Base-by-base conservation (phyloP, 1,139 yeast genomes). In the Hemisphaericaspora xylofermentans region DNA sequence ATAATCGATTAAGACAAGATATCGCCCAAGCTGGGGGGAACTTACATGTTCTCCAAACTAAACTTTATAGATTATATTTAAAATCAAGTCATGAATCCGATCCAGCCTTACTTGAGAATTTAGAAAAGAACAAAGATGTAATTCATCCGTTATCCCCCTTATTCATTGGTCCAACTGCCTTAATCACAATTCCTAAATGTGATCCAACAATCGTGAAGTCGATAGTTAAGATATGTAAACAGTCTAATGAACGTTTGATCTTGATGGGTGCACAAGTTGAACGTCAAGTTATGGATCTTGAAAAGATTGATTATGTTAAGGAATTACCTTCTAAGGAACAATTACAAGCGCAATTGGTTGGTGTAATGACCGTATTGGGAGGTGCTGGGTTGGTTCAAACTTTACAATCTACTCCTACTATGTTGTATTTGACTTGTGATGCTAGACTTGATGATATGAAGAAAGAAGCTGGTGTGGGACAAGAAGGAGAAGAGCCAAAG, bases 301-400 rank as follows among this genome's bases (percentile, higher is more conserved):
- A 66, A 1, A 74, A 81, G 41, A 66, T 93, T 41, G 69, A 78
- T 42, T 54, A 68, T 45, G 87, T 88, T 68, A 86, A 88, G 67
- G 78, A 76, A 28, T 74, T 91, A 56, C 95, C 96, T 33, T 66
- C 82, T 4, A 71, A 83, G 58, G 80, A 78, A 36, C 82, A 82
- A 52, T 70, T 91, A 52, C 93, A 88, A 48, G 80, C 86, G 15
- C 88, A 89, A 70, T 76, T 93, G 53, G 84, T 87, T 18, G 96
- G 96, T n/a, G 73, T 88, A 45, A 78, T 91, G 60, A 83, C 91
- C 13, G 68, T 85, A 43, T 74, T 87, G 48, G 88, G 96, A 46
- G 98, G 97, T 56, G 94, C 89, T 34, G 95, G 95, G 3, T 74
- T 91, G 60, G 95, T 87, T 6, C 79, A 79, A 63, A 87, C 96